These are phyloP conservation scores for Neospora caninum DNA, from an alignment of 169 alveolate genomes.

Conservation along the genomic window DNA sequence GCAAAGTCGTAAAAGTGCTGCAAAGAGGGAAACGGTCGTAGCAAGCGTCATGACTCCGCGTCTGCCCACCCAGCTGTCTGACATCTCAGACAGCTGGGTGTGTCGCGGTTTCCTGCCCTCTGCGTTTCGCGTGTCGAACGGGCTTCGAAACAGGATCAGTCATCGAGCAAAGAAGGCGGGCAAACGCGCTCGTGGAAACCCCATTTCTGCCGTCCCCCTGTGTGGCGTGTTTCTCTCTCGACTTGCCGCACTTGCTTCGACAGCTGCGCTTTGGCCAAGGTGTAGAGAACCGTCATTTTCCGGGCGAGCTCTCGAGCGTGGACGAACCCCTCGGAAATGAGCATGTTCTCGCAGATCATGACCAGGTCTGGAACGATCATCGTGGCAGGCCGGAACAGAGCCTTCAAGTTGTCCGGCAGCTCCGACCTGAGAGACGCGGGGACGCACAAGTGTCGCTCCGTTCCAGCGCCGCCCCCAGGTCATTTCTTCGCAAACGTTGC, in stretches of 20 bases:
- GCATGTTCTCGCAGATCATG: constrained; percentile 96
- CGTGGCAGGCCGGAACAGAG: constrained; percentile 97
- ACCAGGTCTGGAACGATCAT: constrained; percentile 97
- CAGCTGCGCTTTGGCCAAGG: constrained; percentile 87
- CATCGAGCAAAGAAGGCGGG: too few relatives aligned
- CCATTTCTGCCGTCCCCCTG: too few relatives aligned
- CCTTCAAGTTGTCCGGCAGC: constrained; percentile 97
- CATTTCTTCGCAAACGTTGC: too few relatives aligned
- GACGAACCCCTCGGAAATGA: constrained; percentile 96
- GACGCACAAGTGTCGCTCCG: constrained; percentile 10
- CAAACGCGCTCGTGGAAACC: too few relatives aligned
- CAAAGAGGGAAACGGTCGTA: too few relatives aligned
- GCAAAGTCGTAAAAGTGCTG: constrained; percentile 96
- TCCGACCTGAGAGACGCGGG: constrained; percentile 86
- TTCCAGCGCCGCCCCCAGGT: not conserved
- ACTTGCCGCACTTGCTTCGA: constrained; percentile 82
- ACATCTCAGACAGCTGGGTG: too few relatives aligned
- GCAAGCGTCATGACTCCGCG: too few relatives aligned
- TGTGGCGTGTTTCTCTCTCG: not conserved
- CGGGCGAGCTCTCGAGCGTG: constrained; percentile 92
- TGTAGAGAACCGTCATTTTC: constrained; percentile 94
- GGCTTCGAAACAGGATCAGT: too few relatives aligned
- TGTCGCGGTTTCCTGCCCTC: too few relatives aligned
- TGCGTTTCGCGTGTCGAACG: too few relatives aligned
- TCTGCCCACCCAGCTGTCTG: too few relatives aligned